Conservation (phyloP, 2,329 filamentous ascomycete species). For the Xylaria digitata region DNA sequence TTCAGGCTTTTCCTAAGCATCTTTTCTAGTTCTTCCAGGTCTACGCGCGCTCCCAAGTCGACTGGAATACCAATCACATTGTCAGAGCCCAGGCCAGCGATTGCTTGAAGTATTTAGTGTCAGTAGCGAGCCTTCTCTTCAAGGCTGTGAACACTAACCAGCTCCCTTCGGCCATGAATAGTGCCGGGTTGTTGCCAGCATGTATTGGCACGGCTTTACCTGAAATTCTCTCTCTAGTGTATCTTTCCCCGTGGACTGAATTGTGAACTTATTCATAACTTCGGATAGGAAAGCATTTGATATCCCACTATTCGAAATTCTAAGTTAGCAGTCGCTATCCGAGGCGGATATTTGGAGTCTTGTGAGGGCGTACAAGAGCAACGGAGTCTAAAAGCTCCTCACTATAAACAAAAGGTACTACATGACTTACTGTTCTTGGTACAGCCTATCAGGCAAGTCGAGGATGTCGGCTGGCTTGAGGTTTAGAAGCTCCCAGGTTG, state of each 20-base stretch:
- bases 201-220: slow-evolving; percentile 51
- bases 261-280: slow-evolving; percentile 50
- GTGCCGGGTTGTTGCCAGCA: slow-evolving; percentile 57
- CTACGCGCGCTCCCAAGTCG: slow-evolving; percentile 55
- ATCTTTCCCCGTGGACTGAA: slow-evolving; percentile 56
- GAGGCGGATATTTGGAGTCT: background rate
- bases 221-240: slow-evolving; percentile 51
- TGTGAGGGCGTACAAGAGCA: background rate
- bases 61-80: slow-evolving; percentile 56
- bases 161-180: slow-evolving; percentile 62
- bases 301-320: slow-evolving; percentile 45
- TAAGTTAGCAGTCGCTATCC: background rate
- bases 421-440: slow-evolving; percentile 48
- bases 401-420: background rate
- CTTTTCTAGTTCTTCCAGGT: slow-evolving; percentile 50
- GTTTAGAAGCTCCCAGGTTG: slow-evolving; percentile 59
- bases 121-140: background rate
- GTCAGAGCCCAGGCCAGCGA: slow-evolving; percentile 58
- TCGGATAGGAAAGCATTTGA: slow-evolving; percentile 53
- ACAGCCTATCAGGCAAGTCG: slow-evolving; percentile 54
- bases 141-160: slow-evolving; percentile 48
- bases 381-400: background rate
- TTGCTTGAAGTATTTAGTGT: slow-evolving; percentile 46
- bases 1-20: slow-evolving; percentile 50
- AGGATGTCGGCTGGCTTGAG: slow-evolving; percentile 54